Base-by-base conservation (phyloP, 306 rosid species). In the Quercus dentata region DNA sequence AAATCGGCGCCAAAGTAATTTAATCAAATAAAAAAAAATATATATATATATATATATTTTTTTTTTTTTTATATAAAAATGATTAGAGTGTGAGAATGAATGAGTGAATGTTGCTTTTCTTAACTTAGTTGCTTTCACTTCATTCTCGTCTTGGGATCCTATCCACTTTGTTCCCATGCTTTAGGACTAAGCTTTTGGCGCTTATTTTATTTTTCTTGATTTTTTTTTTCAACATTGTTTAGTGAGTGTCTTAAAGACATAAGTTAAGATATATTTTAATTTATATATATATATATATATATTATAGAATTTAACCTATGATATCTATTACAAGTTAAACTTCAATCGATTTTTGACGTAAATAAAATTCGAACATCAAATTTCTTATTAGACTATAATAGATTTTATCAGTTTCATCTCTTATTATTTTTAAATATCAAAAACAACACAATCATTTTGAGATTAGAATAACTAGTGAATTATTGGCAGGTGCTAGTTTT, bases 1-100 rank as follows among this genome's bases (percentile, higher is more conserved):
- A 69, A 83, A 83, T 78, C 86, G 90, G 92, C 89, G 84, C 92
- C 82, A 74, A 69, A 80, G 56, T 18, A 3, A 68, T 9, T 33
- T 10, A 49, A 3, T 10, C 28, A 17, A 30, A 21, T 2, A 58
- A 1, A n/a, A n/a, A n/a, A n/a, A n/a, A 25, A 25, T 25, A 25
- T 25, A 25, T 25, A 25, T 1, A 25, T 25, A 1, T 25, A 25
- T 25, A 25, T 25, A 25, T 25, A 25, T 25, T 1, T 25, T 0
- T 25, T 1, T 1, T 6, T 6, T 38, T 38, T 1, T 0, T 6
- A 25, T 25, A 25, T 28, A 41, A 74, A 64, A 63, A 69, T 46
- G 2, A 1, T 52, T 59, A 57, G 35, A 30, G 27, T 31, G 35
- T 58, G 76, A 69, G 79, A 73, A 79, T 27, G 71, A 56, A 74